Evolutionary conservation across 2,329 filamentous ascomycete species (phyloP).

Genomic region (Colletotrichum sp.): DNA sequence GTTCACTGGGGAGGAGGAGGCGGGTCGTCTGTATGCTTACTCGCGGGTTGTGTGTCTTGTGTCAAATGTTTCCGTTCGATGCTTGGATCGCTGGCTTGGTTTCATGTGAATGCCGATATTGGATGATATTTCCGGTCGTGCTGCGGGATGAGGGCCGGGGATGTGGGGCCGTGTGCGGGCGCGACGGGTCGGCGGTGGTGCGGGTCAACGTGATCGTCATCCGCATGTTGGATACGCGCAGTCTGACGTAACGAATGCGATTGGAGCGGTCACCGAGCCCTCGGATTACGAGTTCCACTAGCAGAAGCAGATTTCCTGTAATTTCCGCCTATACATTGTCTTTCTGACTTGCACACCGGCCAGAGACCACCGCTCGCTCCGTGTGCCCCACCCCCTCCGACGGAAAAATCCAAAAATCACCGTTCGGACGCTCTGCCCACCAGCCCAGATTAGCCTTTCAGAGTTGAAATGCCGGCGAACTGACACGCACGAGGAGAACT

Average conservation of each 20-base stretch:
- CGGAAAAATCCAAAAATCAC: background rate
- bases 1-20: background rate
- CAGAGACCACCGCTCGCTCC: background rate
- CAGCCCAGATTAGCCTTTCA: background rate
- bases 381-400: background rate
- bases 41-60: background rate
- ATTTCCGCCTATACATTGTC: background rate
- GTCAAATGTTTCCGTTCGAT: background rate
- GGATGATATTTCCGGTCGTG: background rate
- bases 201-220: background rate
- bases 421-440: conserved; percentile 1
- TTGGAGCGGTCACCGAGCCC: background rate
- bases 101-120: background rate
- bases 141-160: background rate
- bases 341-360: background rate
- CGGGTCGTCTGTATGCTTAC: background rate
- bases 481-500: background rate
- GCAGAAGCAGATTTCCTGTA: background rate
- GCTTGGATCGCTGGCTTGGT: background rate
- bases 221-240: background rate
- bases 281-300: background rate
- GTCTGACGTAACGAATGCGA: background rate
- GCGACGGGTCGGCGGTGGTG: background rate
- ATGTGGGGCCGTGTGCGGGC: background rate
- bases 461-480: background rate